Base-by-base conservation (phyloP, 768 basidiomycete genomes). In the Phlebiopsis flavidoalba region DNA sequence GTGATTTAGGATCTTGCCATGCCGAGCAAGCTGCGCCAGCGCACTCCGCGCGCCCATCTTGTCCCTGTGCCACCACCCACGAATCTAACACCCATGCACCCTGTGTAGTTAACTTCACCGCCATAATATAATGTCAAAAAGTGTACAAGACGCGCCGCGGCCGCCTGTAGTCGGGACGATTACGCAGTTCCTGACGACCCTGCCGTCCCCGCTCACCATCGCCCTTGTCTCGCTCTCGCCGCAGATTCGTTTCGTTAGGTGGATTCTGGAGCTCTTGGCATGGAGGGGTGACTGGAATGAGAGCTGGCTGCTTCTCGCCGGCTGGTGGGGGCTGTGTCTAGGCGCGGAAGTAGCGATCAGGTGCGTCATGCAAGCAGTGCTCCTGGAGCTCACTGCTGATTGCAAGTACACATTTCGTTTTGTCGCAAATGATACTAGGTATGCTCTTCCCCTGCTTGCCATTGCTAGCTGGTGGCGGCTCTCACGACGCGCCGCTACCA, bases 291-390 rank as follows among this genome's bases (percentile, higher is more conserved):
- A 76, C 11, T 83, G 80, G 79, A 80, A 85, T 66, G 81, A 89
- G 56, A 79, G 84, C 55, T 88, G 80, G 77, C 80, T 95, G 3
- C 71, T 81, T 1, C 74, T 96, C 48, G 88, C 80, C 0, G 69
- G 71, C 1, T 95, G 91, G 91, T 95, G 93, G 90, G 82, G 81
- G 0, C 24, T 85, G 19, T 93, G 90, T 74, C 75, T 95, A 58
- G 77, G 88, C 71, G 59, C 64, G 10, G 67, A 71, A 14, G 45
- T 63, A 1, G 65, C 63, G 10, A 73, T 92, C 64, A 78, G 80
- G 85, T 84, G 60, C 53, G 78, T 71, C 8, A 10, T n/a, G 3
- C 37, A 36, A 19, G 15, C 49, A 19, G 15, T 11, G n/a, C 8
- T 37, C 3, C 24, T 51, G 21, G 22, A 21, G 45, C 33, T 35